phyloP scores from a whole-genome alignment of 2,329 filamentous ascomycete genomes.

The Ascochyta clinopodiicola region DNA sequence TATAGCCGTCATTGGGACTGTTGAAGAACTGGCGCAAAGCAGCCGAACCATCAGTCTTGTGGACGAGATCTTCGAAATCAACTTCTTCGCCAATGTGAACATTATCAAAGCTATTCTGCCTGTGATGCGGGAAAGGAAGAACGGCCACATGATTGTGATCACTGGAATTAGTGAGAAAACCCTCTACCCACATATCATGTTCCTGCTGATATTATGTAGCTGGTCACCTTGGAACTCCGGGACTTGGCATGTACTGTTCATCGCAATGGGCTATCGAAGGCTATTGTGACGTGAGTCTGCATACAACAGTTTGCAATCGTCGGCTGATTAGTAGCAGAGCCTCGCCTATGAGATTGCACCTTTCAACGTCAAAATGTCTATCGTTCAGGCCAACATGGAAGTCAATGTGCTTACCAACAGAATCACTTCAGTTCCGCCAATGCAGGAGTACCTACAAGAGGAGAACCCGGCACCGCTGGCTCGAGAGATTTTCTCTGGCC shows the following conservation, averaged over 20 bases:
- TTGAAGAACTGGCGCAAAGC: constrained; percentile 84
- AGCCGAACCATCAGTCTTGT: constrained; percentile 77
- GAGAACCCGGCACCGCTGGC: constrained; percentile 80
- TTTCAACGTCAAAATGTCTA: constrained; percentile 95
- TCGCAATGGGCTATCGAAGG: constrained; percentile 95
- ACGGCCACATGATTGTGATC: constrained; percentile 87
- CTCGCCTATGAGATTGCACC: constrained; percentile 93
- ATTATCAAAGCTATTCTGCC: constrained; percentile 90
- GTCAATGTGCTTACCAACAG: constrained; percentile 86
- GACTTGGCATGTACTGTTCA: constrained; percentile 88
- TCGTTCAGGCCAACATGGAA: constrained; percentile 95
- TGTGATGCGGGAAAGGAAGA: constrained; percentile 77
- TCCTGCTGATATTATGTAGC: constrained; percentile 51
- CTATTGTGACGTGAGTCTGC: constrained; percentile 75
- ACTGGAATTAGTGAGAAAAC: constrained; percentile 74
- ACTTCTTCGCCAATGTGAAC: constrained; percentile 96
- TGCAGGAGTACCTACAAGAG: constrained; percentile 72
- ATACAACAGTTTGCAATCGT: not conserved
- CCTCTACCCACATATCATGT: not conserved
- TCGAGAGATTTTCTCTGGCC: constrained; percentile 79
- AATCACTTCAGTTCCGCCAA: constrained; percentile 80
- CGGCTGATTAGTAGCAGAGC: constrained; percentile 52
- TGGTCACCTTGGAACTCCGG: constrained; percentile 90
- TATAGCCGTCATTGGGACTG: constrained; percentile 81
- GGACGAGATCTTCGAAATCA: constrained; percentile 89